Conservation (phyloP, 768 basidiomycete species). For the Pulveroboletus sp. region DNA sequence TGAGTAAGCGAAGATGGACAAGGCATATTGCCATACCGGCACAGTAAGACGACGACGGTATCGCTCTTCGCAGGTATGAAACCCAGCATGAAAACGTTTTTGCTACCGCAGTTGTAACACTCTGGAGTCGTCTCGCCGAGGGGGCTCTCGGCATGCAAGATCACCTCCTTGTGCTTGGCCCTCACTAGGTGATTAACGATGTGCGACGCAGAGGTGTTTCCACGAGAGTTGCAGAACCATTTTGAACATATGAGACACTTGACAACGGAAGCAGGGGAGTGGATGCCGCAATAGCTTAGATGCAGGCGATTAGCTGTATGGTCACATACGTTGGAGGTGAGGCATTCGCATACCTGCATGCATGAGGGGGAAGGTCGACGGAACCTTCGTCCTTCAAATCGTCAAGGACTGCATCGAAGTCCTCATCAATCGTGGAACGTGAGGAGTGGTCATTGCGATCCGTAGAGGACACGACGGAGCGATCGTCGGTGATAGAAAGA, state of each 20-base stretch:
- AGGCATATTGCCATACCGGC: slow-evolving; percentile 57
- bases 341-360: slow-evolving; percentile 73
- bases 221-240: slow-evolving; percentile 99
- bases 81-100: slow-evolving; percentile 99
- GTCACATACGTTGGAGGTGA: background rate
- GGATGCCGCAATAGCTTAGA: slow-evolving; percentile 95
- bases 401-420: slow-evolving; percentile 86
- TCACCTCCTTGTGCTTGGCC: slow-evolving; percentile 98
- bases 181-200: slow-evolving; percentile 99
- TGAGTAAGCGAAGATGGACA: background rate
- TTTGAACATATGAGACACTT: slow-evolving; percentile 90
- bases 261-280: slow-evolving; percentile 95
- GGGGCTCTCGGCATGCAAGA: slow-evolving; percentile 91
- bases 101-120: slow-evolving; percentile 98
- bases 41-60: slow-evolving; percentile 95
- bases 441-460: slow-evolving; percentile 37
- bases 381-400: slow-evolving; percentile 80
- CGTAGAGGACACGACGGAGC: slow-evolving; percentile 40
- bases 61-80: slow-evolving; percentile 99
- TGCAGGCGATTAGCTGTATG: slow-evolving; percentile 9
- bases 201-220: slow-evolving; percentile 96
- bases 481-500: slow-evolving; percentile 66
- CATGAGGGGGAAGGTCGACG: slow-evolving; percentile 84
- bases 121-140: slow-evolving; percentile 97
- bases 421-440: slow-evolving; percentile 58